A percentile compares a stretch with the other conserved stretches of the same genome.
Evolutionary conservation across 257 asterid genomes (phyloP).

Genomic region (Nyctanthes arbortristis): DNA sequence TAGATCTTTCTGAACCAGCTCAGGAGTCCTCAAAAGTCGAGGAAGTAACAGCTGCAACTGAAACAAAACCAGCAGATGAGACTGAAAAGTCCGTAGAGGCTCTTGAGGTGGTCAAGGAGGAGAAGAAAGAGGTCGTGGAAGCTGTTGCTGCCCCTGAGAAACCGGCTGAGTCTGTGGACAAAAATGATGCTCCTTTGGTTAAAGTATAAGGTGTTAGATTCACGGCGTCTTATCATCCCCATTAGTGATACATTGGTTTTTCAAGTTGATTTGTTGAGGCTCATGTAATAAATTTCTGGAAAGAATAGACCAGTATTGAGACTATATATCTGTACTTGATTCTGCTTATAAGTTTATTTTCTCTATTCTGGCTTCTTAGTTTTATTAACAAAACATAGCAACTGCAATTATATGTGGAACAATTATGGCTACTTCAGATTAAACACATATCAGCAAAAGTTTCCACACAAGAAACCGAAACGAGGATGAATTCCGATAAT

Average conservation of each 20-base stretch:
- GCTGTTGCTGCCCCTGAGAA: slow-evolving; percentile 11
- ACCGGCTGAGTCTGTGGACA: slow-evolving; percentile 23
- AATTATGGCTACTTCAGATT: background rate
- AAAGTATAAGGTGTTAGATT: slow-evolving; percentile 12
- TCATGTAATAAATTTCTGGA: slow-evolving; percentile 27
- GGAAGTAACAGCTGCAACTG: slow-evolving; percentile 28
- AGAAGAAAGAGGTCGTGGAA: slow-evolving; percentile 25
- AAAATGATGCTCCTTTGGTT: slow-evolving; percentile 6
- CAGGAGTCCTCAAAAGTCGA: slow-evolving; percentile 39
- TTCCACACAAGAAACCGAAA: background rate
- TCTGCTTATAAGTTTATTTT: background rate
- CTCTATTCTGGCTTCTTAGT: background rate
- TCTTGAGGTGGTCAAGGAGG: slow-evolving; percentile 27
- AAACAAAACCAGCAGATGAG: slow-evolving; percentile 16
- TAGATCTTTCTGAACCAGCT: slow-evolving; percentile 45
- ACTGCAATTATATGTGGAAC: background rate
- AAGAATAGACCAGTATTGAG: slow-evolving; percentile 7
- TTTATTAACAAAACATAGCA: background rate
- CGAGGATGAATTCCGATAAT: background rate
- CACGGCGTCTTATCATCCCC: slow-evolving; percentile 3
- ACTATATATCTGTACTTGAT: background rate
- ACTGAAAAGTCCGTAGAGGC: slow-evolving; percentile 24
- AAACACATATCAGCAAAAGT: background rate
- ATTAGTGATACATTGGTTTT: slow-evolving; percentile 2
- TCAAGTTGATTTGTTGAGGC: slow-evolving; percentile 22